phyloP scores from a whole-genome alignment of 495 filamentous ascomycete genomes.

The Penicillium silybi region DNA sequence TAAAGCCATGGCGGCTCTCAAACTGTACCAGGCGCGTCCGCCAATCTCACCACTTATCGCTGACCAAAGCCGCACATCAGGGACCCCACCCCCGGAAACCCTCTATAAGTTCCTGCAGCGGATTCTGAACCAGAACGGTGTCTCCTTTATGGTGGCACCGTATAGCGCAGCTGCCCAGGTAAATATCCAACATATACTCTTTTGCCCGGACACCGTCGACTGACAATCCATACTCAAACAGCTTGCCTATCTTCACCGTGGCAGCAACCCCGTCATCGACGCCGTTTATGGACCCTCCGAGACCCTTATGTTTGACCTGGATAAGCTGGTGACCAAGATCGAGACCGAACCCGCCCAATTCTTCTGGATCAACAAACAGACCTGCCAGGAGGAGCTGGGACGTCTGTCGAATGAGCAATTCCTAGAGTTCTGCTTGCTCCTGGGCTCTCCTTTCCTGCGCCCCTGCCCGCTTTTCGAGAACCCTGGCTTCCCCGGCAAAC shows the following conservation, averaged over 20 bases:
- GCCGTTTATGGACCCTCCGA: constrained; percentile 85
- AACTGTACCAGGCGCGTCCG: background rate
- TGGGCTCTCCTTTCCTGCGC: constrained; percentile 75
- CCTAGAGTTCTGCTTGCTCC: constrained; percentile 75
- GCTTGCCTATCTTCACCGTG: constrained; percentile 78
- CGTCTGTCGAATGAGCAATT: constrained; percentile 69
- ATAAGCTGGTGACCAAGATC: constrained; percentile 75
- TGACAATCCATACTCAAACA: constrained; percentile 29
- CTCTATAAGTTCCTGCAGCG: constrained; percentile 72
- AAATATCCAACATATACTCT: constrained; percentile 4
- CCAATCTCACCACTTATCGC: constrained; percentile 3
- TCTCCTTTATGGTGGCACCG: constrained; percentile 83
- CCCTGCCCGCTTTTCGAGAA: constrained; percentile 72
- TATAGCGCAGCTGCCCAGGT: constrained; percentile 91
- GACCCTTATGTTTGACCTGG: constrained; percentile 78
- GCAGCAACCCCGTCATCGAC: constrained; percentile 64
- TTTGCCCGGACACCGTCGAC: background rate
- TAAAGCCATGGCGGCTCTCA: background rate
- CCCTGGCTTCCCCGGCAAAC: constrained; percentile 40
- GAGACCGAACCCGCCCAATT: constrained; percentile 66
- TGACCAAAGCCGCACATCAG: constrained; percentile 30
- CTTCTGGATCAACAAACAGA: constrained; percentile 65
- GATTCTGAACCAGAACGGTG: constrained; percentile 61
- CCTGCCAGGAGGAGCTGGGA: constrained; percentile 65
- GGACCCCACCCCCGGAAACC: constrained; percentile 53